phyloP scores from a whole-genome alignment of 202 grass and related monocot genomes.

The Eragrostis tef region DNA sequence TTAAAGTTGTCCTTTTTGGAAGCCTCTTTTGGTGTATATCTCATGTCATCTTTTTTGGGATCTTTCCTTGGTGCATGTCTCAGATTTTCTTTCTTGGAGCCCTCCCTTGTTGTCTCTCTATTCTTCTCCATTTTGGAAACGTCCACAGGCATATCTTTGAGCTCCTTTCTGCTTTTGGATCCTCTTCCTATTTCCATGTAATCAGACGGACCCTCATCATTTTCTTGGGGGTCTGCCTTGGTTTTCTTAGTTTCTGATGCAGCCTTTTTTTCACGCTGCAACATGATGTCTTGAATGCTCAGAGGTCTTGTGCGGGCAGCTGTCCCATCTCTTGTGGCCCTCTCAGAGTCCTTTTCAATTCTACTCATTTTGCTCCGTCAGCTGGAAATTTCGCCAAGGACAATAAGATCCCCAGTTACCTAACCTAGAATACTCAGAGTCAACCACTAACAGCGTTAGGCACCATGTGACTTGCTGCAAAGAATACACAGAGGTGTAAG shows the following conservation, averaged over 20 bases:
- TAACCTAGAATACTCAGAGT: not conserved
- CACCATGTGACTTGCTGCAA: conserved; percentile 38
- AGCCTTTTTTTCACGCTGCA: conserved; percentile 68
- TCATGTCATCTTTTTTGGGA: conserved; percentile 43
- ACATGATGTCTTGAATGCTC: conserved; percentile 86
- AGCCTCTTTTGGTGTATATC: conserved; percentile 27
- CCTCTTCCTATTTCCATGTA: conserved; percentile 47
- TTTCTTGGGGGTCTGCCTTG: conserved; percentile 38
- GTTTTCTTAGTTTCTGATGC: conserved; percentile 47
- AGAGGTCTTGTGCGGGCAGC: conserved; percentile 86
- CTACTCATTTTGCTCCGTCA: conserved; percentile 59
- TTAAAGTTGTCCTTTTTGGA: conserved; percentile 54
- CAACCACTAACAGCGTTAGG: not conserved
- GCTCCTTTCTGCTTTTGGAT: conserved; percentile 46
- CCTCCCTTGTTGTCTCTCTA: conserved; percentile 36
- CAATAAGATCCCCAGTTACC: conserved; percentile 21
- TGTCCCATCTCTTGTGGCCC: conserved; percentile 53
- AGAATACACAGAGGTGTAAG: conserved; percentile 24
- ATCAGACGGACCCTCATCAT: conserved; percentile 43
- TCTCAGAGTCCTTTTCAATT: conserved; percentile 42
- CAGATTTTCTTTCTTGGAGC: conserved; percentile 44
- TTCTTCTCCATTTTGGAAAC: conserved; percentile 48
- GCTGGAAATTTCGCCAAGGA: not conserved
- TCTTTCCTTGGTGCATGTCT: conserved; percentile 29
- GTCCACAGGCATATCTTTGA: conserved; percentile 37